phyloP scores from a whole-genome alignment of 805 yeast genomes.

The Scheffersomyces amazonensis region DNA sequence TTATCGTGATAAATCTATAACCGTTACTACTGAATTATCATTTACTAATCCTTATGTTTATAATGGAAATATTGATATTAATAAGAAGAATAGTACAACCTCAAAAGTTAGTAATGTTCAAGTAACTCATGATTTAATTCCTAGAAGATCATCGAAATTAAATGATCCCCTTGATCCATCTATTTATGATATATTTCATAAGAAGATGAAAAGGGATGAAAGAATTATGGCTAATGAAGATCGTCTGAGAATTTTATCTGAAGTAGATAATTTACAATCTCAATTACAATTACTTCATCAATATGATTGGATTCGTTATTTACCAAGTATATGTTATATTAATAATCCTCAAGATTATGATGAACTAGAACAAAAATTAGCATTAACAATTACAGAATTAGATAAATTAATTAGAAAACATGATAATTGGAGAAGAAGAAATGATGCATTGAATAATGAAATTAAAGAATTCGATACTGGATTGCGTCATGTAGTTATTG shows the following conservation, averaged over 20 bases:
- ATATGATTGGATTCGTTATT: constrained; percentile 46
- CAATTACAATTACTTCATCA: constrained; percentile 37
- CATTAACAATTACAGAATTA: constrained; percentile 50
- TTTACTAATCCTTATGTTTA: constrained; percentile 10
- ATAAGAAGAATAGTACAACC: constrained; percentile 7
- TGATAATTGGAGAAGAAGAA: constrained; percentile 36
- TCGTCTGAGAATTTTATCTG: constrained; percentile 48
- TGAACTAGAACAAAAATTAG: constrained; percentile 53
- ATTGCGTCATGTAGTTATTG: constrained; percentile 13
- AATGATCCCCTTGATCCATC: constrained; percentile 46
- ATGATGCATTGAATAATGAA: constrained; percentile 21
- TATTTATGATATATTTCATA: constrained; percentile 47
- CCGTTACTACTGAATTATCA: constrained; percentile 5
- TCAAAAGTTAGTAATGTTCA: neutral
- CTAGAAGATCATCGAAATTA: constrained; percentile 16
- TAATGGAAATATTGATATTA: constrained; percentile 1
- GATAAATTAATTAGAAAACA: constrained; percentile 33
- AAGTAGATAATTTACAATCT: constrained; percentile 53
- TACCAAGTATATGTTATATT: constrained; percentile 49
- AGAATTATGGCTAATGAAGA: constrained; percentile 56
- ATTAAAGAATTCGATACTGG: constrained; percentile 14
- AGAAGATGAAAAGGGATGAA: constrained; percentile 63
- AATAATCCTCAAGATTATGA: constrained; percentile 43
- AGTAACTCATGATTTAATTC: constrained; percentile 9
- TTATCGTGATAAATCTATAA: constrained; percentile 17